These are phyloP conservation scores for Gracilaria domingensis DNA, from an alignment of 23 red algal species.

Conservation along the genomic window DNA sequence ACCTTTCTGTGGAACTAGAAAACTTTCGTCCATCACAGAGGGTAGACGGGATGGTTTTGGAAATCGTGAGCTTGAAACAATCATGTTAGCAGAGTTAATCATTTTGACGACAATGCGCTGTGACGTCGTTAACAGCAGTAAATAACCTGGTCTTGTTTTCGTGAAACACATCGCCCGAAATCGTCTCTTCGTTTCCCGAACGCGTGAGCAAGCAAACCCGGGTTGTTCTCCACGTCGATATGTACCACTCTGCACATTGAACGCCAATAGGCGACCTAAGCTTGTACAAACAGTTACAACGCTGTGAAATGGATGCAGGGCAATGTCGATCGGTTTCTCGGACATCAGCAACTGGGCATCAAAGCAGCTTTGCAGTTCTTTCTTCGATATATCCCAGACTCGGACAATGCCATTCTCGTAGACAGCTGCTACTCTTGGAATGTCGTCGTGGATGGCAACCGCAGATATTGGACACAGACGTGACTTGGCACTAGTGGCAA, in stretches of 20 bases:
- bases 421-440: conserved; percentile 45
- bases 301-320: conserved; percentile 39
- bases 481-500: conserved; percentile 57
- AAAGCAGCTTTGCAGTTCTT: conserved; percentile 53
- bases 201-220: conserved; percentile 29
- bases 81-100: conserved; percentile 30
- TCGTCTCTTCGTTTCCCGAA: conserved; percentile 51
- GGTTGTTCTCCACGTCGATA: conserved; percentile 44
- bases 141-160: conserved; percentile 36
- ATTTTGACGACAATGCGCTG: conserved; percentile 42
- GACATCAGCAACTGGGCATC: conserved; percentile 58
- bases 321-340: conserved; percentile 50
- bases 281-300: conserved; percentile 46
- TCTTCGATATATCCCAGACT: conserved; percentile 52
- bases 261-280: conserved; percentile 55
- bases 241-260: conserved; percentile 18
- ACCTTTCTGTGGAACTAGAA: background rate
- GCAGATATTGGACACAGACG: conserved; percentile 52
- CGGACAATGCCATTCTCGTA: conserved; percentile 72
- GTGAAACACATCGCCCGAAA: conserved; percentile 68
- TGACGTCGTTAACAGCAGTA: conserved; percentile 63
- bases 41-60: conserved; percentile 39
- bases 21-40: background rate
- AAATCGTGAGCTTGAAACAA: conserved; percentile 45
- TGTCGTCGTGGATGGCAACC: conserved; percentile 31